Evolutionary conservation across 2,329 filamentous ascomycete genomes (phyloP).

Genomic region (Orbilia ellipsospora): DNA sequence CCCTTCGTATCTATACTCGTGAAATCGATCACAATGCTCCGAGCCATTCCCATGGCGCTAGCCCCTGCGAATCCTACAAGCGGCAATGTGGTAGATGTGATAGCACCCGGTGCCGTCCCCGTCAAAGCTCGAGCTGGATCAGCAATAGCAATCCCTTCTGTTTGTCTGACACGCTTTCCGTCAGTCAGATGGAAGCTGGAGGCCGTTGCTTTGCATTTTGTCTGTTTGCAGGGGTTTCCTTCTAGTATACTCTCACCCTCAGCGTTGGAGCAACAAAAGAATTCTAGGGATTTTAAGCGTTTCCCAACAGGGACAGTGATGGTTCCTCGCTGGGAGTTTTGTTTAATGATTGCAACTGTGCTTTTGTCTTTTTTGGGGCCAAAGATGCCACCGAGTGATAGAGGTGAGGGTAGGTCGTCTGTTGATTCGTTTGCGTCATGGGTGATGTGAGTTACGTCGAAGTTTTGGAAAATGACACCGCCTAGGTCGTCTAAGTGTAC

Average conservation of each 20-base stretch:
- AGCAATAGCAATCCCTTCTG: neutral
- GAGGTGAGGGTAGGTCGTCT: neutral
- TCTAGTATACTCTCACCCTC: constrained; percentile 41
- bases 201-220: constrained; percentile 18
- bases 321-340: constrained; percentile 10
- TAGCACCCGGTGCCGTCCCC: neutral
- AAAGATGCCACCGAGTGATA: neutral
- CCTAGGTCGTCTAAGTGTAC: constrained; percentile 28
- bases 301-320: constrained; percentile 30
- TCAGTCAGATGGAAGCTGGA: neutral
- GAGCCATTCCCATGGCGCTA: neutral
- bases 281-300: constrained; percentile 27
- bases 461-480: constrained; percentile 36
- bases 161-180: constrained; percentile 13
- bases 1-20: constrained; percentile 1
- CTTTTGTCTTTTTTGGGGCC: constrained; percentile 5
- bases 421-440: neutral
- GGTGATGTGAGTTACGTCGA: constrained; percentile 24
- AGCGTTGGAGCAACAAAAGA: constrained; percentile 45
- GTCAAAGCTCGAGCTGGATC: neutral
- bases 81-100: constrained; percentile 3
- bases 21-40: constrained; percentile 11
- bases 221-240: constrained; percentile 30
- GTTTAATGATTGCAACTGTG: constrained; percentile 32
- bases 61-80: neutral